Base-by-base conservation (phyloP, 306 rosid species). In the Myrica gale region DNA sequence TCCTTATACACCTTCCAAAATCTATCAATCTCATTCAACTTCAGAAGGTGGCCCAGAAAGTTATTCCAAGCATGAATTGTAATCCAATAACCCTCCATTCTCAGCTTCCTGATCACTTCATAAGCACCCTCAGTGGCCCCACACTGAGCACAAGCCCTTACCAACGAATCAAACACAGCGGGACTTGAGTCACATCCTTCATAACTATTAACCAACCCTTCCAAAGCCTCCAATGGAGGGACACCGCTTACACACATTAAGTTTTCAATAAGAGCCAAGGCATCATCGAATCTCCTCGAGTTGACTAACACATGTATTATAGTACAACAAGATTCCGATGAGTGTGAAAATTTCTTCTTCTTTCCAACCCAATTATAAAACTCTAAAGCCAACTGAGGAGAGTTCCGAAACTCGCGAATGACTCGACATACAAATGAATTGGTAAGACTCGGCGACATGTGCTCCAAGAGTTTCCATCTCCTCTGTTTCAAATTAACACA, bases 1-100 rank as follows among this genome's bases (percentile, higher is more conserved):
- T 83, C 90, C 65, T 62, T 80, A 45, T 88, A 86, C 71, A 86
- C 44, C 54, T 80, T 78, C 93, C 89, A 84, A 61, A 89, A 89
- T 60, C 81, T 84, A 84, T 63, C 75, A 62, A 71, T 72, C 41
- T 83, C 81, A 37, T 82, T 79, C 77, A 83, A 58, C 80, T 84
- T 86, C 81, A 89, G 53, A 6, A 84, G 62, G 56, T 82, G 90
- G 63, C 68, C 83, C 9, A 89, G 73, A 73, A 82, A 86, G 74
- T 89, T 89, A 79, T 89, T 89, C 90, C 90, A 89, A 41, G 90
- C 93, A 46, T 89, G 93, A 80, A 89, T 42, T 1, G 90, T 69
- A 43, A 89, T 86, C 77, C 74, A 74, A 71, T 1, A 78, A 11
- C 87, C 84, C n/a, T 46, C 73, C 32, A 5, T 16, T 51, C 82